Percentiles rank a stretch among this genome's conserved stretches.
These are phyloP conservation scores for Pseudopyrenochaeta lycopersici DNA, from an alignment of 2,329 filamentous ascomycete genomes.

Conservation along the genomic window DNA sequence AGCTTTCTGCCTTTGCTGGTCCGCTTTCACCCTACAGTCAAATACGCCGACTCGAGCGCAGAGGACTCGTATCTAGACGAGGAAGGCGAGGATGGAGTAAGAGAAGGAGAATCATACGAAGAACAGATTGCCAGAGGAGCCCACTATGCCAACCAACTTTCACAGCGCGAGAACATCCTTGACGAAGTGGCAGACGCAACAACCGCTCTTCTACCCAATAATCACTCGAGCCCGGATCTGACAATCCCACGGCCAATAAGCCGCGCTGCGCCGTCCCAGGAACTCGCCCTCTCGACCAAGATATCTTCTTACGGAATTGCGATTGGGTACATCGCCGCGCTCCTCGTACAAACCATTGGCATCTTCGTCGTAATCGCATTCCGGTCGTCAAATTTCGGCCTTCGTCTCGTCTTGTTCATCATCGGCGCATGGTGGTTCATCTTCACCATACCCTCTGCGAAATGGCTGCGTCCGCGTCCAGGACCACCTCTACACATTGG, in stretches of 20 bases:
- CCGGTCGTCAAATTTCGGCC: slow-evolving; percentile 81
- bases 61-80: slow-evolving; percentile 31
- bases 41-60: slow-evolving; percentile 40
- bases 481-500: slow-evolving; percentile 72
- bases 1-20: slow-evolving; percentile 93
- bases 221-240: slow-evolving; percentile 31
- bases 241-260: slow-evolving; percentile 43
- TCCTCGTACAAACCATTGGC: slow-evolving; percentile 82
- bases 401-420: slow-evolving; percentile 85
- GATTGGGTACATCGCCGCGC: slow-evolving; percentile 87
- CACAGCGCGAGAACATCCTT: slow-evolving; percentile 33
- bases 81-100: slow-evolving; percentile 15
- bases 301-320: slow-evolving; percentile 94
- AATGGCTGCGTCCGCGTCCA: slow-evolving; percentile 88
- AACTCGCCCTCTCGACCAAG: slow-evolving; percentile 83
- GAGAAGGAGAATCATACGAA: slow-evolving; percentile 19
- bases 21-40: slow-evolving; percentile 76
- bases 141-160: slow-evolving; percentile 37
- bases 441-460: slow-evolving; percentile 86
- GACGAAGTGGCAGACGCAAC: slow-evolving; percentile 45
- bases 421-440: slow-evolving; percentile 92
- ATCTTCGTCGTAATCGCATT: slow-evolving; percentile 73
- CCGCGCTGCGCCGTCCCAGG: slow-evolving; percentile 61
- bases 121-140: slow-evolving; percentile 33
- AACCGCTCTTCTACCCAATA: slow-evolving; percentile 48